A percentile compares a stretch with the other conserved stretches of the same genome.
phyloP scores from a whole-genome alignment of 306 rosid genomes.

The Cotoneaster glaucophyllus region DNA sequence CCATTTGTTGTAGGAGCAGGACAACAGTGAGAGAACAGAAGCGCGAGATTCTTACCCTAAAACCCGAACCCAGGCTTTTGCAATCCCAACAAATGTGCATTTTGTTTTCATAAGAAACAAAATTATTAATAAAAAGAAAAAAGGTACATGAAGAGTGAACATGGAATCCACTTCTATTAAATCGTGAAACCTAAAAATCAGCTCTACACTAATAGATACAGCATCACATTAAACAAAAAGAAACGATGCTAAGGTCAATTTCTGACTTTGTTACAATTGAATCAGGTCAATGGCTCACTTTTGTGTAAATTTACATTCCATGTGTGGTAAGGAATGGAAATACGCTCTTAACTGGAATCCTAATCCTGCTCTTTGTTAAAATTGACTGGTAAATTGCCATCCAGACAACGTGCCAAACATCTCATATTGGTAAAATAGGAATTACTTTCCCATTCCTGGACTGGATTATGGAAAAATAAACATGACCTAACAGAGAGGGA shows the following conservation, averaged over 20 bases:
- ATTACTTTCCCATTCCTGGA: not conserved
- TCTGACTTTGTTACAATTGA: not conserved
- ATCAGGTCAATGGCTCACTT: not conserved
- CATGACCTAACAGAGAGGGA: not conserved
- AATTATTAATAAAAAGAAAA: not conserved
- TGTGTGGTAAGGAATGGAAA: too few species aligned
- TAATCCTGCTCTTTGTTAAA: not conserved
- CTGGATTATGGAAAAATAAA: not conserved
- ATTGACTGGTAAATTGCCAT: not conserved
- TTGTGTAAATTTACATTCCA: too few species aligned
- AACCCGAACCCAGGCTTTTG: not conserved
- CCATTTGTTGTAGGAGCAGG: not conserved
- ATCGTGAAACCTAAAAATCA: not conserved
- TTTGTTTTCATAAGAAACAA: not conserved
- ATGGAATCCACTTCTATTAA: not conserved
- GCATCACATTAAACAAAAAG: not conserved
- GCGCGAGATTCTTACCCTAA: not conserved
- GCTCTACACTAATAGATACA: not conserved
- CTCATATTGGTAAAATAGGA: not conserved
- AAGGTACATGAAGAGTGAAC: not conserved
- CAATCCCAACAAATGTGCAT: not conserved
- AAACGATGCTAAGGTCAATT: not conserved
- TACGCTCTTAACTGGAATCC: too few species aligned
- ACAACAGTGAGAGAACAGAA: not conserved
- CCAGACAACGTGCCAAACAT: not conserved